Percentiles rank a stretch among this genome's conserved stretches.
Evolutionary conservation across 208 protist genomes (phyloP).

Genomic region (Leishmania major): DNA sequence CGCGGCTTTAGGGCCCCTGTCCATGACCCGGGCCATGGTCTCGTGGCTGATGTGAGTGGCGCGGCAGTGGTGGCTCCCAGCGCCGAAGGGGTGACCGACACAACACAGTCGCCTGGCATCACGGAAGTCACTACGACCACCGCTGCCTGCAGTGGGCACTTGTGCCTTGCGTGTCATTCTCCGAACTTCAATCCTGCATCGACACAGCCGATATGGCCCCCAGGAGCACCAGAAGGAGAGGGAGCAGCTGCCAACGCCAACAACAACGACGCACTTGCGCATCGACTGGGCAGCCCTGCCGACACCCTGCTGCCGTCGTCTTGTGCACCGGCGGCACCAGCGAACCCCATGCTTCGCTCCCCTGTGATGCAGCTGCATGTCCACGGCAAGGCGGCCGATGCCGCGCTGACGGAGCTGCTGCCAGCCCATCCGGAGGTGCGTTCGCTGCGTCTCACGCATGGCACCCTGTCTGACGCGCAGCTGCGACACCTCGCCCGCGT

Average conservation of each 20-base stretch:
- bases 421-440: constrained; percentile 39
- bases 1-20: background rate
- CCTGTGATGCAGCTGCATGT: constrained; percentile 17
- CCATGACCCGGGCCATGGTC: too few relatives aligned
- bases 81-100: background rate
- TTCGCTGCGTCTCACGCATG: constrained; percentile 43
- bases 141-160: background rate
- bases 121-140: background rate
- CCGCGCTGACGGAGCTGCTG: constrained; percentile 22
- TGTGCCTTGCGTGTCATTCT: background rate
- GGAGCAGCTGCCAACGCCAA: background rate
- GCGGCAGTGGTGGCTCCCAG: background rate
- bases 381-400: constrained; percentile 21
- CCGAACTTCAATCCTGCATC: background rate
- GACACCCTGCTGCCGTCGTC: background rate
- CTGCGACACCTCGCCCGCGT: constrained; percentile 33
- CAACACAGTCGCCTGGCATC: background rate
- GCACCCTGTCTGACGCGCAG: constrained; percentile 37
- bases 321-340: background rate
- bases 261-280: background rate
- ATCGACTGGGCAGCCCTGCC: background rate
- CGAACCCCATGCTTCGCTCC: background rate
- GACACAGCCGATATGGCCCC: background rate
- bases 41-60: background rate
- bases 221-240: background rate